These are phyloP conservation scores for Fusarium pseudonygamai DNA, from an alignment of 2,329 filamentous ascomycete species.

Conservation along the genomic window DNA sequence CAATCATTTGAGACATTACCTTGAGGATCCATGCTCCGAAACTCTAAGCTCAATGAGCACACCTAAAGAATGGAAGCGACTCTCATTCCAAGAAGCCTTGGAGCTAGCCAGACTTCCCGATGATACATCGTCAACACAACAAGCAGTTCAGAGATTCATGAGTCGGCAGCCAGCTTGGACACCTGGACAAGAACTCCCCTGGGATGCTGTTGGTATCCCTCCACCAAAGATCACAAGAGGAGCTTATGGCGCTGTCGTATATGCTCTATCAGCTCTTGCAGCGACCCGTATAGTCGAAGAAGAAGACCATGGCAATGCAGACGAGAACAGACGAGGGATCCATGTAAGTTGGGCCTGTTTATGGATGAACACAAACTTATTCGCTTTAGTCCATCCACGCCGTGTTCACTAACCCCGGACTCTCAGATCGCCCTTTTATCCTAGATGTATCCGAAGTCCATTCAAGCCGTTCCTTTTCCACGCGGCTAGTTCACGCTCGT, in stretches of 20 bases:
- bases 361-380: neutral
- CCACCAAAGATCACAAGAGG: conserved; percentile 32
- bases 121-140: neutral
- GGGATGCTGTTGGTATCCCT: conserved; percentile 34
- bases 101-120: conserved; percentile 40
- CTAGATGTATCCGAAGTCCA: conserved; percentile 59
- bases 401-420: conserved; percentile 61
- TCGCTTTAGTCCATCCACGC: conserved; percentile 62
- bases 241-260: conserved; percentile 52
- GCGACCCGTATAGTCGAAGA: conserved; percentile 48
- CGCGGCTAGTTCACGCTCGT: conserved; percentile 58
- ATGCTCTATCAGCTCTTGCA: conserved; percentile 50
- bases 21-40: neutral
- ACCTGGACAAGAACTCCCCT: conserved; percentile 46
- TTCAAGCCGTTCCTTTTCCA: conserved; percentile 59
- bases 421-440: conserved; percentile 61
- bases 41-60: conserved; percentile 3
- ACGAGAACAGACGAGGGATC: conserved; percentile 44
- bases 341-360: conserved; percentile 47
- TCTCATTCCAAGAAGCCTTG: conserved; percentile 46
- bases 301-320: conserved; percentile 38
- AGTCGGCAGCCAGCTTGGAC: conserved; percentile 48
- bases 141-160: conserved; percentile 40
- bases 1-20: neutral
- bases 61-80: conserved; percentile 36